Evolutionary conservation across 306 rosid genomes (phyloP), one percentile per base, ranked within the genome.

Genomic region (Quercus bicolor): DNA sequence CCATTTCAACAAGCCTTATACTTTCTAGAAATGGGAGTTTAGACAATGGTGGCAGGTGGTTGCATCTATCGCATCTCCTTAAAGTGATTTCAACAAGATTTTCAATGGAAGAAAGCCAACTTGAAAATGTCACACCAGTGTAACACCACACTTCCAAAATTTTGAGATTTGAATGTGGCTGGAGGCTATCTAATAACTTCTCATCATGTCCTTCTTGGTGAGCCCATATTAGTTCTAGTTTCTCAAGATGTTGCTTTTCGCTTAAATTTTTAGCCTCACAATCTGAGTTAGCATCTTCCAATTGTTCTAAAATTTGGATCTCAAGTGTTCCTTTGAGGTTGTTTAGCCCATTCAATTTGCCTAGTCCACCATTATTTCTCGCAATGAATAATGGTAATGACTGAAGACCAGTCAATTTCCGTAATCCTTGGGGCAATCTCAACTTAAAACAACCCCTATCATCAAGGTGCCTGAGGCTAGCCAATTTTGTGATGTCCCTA

Each of bases 91-190:
- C 3, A 26, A 56, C 72, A 24, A 79, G 37, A 62, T 62, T 72
- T n/a, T 64, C 10, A 13, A 72, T 73, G 0, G 77, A 60, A 5
- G 61, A 14, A 18, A 79, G 21, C 82, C 77, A 79, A 61, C 5
- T 45, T 5, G 77, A 33, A 7, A 79, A 70, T 24, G 48, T 75
- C 43, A 75, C 52, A 34, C 87, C 89, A 4, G 71, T 3, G 73
- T 68, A 85, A 15, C 60, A 68, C 5, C 1, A 1, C 23, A 83
- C 21, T 1, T 10, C 16, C 33, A 88, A 70, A 23, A 12, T 33
- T 74, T 69, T 74, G n/a, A 84, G 71, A 23, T 75, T 74, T 60
- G 43, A 54, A 56, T 80, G 80, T 4, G 89, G 84, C 24, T 78
- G 80, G 37, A 83, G 48, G 48, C 75, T 80, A 55, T 80, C 65